phyloP scores from a whole-genome alignment of 805 yeast species.

The Ogataea parapolymorpha region DNA sequence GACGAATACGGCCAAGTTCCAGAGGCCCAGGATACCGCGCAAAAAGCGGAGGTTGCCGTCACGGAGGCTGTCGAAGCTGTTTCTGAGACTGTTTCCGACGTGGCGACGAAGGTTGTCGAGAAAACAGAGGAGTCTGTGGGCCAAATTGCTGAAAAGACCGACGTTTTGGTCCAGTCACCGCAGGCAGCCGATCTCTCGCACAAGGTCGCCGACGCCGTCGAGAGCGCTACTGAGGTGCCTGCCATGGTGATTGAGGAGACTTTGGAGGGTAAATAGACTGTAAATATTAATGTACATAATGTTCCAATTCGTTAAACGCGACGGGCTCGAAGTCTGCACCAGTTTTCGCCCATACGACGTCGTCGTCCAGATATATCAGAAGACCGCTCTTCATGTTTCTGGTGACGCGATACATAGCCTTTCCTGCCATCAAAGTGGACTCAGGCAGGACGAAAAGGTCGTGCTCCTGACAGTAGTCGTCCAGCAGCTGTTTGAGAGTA shows the following conservation, averaged over 20 bases:
- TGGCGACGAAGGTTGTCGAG: background rate
- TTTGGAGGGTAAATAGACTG: slow-evolving; percentile 3
- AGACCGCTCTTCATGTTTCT: slow-evolving; percentile 35
- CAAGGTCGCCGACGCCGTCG: slow-evolving; percentile 11
- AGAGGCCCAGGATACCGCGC: slow-evolving; percentile 20
- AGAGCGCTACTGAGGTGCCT: slow-evolving; percentile 13
- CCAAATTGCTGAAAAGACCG: background rate
- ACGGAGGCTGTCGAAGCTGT: slow-evolving; percentile 16
- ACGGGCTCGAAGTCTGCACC: slow-evolving; percentile 41
- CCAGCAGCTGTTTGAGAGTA: slow-evolving; percentile 64
- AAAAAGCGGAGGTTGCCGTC: slow-evolving; percentile 11
- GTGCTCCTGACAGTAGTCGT: slow-evolving; percentile 51
- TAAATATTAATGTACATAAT: slow-evolving; percentile 12
- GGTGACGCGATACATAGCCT: slow-evolving; percentile 42
- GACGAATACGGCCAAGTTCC: slow-evolving; percentile 42
- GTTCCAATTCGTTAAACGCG: slow-evolving; percentile 31
- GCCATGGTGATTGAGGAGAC: slow-evolving; percentile 10
- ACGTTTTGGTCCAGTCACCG: slow-evolving; percentile 1
- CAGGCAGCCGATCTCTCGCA: slow-evolving; percentile 1
- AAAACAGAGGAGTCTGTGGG: background rate
- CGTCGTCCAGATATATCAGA: slow-evolving; percentile 54
- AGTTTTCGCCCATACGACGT: slow-evolving; percentile 47
- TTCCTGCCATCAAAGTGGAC: slow-evolving; percentile 34
- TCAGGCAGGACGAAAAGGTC: slow-evolving; percentile 42
- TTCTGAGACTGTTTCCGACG: slow-evolving; percentile 5